Evolutionary conservation across 805 yeast genomes (phyloP).

Genomic region (Starmerella roubikii): DNA sequence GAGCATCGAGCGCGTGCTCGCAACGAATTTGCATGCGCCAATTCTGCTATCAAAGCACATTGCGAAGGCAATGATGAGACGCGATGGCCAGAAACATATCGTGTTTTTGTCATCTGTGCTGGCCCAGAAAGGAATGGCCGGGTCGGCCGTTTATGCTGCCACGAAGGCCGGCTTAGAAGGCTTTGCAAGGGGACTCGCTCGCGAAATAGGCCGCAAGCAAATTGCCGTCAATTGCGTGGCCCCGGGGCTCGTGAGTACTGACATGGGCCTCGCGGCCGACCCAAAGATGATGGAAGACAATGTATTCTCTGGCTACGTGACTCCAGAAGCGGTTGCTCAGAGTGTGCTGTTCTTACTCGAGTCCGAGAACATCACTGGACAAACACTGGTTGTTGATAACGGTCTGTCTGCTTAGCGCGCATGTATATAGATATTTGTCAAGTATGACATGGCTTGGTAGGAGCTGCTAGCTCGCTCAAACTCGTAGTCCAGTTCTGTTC

Average conservation of each 20-base stretch:
- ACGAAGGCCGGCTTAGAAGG: constrained; percentile 58
- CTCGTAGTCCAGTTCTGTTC: too few species aligned
- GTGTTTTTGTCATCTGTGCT: constrained; percentile 57
- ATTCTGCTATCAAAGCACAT: constrained; percentile 44
- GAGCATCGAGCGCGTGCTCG: constrained; percentile 35
- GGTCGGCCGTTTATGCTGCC: constrained; percentile 55
- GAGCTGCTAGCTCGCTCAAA: too few species aligned
- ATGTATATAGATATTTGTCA: too few species aligned
- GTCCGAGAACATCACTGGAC: constrained; percentile 16
- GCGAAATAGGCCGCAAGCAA: constrained; percentile 39
- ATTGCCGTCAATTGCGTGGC: constrained; percentile 51
- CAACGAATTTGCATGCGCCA: constrained; percentile 47
- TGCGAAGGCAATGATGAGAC: constrained; percentile 36
- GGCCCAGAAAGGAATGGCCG: constrained; percentile 30
- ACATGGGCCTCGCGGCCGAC: constrained; percentile 31
- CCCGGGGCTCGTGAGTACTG: constrained; percentile 60
- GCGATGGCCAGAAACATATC: constrained; percentile 25
- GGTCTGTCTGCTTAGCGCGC: constrained; percentile 13
- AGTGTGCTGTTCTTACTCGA: constrained; percentile 13
- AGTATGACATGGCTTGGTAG: too few species aligned
- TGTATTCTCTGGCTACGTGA: constrained; percentile 13
- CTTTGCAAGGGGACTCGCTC: constrained; percentile 45
- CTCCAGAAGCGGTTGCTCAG: constrained; percentile 16
- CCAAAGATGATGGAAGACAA: constrained; percentile 3
- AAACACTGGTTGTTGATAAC: constrained; percentile 14